These are phyloP conservation scores for Kwoniella botswanensis DNA, from an alignment of 768 basidiomycete genomes.

Conservation along the genomic window DNA sequence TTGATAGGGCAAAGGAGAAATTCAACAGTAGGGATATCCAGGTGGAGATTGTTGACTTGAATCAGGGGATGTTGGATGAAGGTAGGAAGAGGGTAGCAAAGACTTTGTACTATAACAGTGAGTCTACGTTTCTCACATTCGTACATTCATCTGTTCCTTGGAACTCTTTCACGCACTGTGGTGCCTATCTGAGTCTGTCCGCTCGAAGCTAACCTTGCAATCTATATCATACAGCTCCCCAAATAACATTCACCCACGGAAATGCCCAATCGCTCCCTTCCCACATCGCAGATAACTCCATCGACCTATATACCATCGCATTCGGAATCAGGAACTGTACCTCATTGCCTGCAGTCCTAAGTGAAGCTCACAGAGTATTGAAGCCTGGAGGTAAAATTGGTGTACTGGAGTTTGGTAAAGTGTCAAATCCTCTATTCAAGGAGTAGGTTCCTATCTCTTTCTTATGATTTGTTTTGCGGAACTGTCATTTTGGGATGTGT, in stretches of 20 bases:
- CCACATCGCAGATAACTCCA: conserved; percentile 77
- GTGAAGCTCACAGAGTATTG: conserved; percentile 88
- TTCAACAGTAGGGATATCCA: conserved; percentile 86
- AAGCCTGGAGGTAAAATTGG: conserved; percentile 96
- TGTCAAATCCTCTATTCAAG: conserved; percentile 82
- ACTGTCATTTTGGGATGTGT: too few species aligned
- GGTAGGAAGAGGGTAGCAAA: conserved; percentile 87
- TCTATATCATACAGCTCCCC: conserved; percentile 68
- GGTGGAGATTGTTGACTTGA: conserved; percentile 92
- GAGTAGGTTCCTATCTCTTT: conserved; percentile 66
- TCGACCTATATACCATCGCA: conserved; percentile 97
- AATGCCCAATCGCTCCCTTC: conserved; percentile 82
- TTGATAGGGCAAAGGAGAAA: conserved; percentile 86
- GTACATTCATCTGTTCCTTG: too few species aligned
- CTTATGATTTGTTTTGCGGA: background rate
- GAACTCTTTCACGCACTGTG: too few species aligned
- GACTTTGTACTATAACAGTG: conserved; percentile 98
- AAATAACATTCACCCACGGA: conserved; percentile 87
- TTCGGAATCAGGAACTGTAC: conserved; percentile 99
- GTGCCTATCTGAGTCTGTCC: background rate
- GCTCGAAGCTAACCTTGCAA: background rate
- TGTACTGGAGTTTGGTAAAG: conserved; percentile 94
- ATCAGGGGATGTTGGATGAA: conserved; percentile 91
- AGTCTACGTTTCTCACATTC: conserved; percentile 56
- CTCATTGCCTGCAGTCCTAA: conserved; percentile 81